These are phyloP conservation scores for Penicillium waksmanii DNA, from an alignment of 495 filamentous ascomycete species.

Conservation along the genomic window DNA sequence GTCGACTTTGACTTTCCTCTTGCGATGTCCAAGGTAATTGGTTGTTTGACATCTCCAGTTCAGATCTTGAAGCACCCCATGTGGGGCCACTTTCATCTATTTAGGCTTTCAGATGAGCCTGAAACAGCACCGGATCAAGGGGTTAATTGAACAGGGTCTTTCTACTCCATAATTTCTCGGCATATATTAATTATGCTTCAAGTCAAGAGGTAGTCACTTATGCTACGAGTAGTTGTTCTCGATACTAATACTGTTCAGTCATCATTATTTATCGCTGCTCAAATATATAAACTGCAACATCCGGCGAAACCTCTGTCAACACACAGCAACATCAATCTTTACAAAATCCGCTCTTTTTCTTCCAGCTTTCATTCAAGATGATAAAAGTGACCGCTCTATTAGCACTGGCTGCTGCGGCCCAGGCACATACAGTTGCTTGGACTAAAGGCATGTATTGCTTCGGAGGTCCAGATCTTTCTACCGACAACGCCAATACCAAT, in stretches of 20 bases:
- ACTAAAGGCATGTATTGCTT: slow-evolving; percentile 55
- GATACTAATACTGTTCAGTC: too few species aligned
- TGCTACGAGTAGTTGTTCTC: too few species aligned
- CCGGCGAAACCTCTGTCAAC: too few species aligned
- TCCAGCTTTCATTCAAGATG: not conserved
- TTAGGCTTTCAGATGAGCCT: not conserved
- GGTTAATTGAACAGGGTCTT: slow-evolving; percentile 2
- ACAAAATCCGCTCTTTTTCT: not conserved
- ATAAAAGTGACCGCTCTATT: not conserved
- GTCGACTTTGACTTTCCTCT: not conserved
- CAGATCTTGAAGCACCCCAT: slow-evolving; percentile 1
- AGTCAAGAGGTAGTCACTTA: too few species aligned
- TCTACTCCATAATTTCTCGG: not conserved
- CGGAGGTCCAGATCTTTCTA: slow-evolving; percentile 27
- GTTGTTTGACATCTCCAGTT: not conserved
- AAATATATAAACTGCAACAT: not conserved
- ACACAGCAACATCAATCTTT: too few species aligned
- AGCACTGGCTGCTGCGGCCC: slow-evolving; percentile 22
- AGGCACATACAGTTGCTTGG: slow-evolving; percentile 50
- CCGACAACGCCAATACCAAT: slow-evolving; percentile 47
- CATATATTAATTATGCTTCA: not conserved
- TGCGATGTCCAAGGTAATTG: not conserved
- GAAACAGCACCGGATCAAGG: not conserved
- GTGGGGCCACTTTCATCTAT: slow-evolving; percentile 2
- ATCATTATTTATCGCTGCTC: not conserved